Evolutionary conservation across 179 eudicot species (phyloP).

Genomic region (Dionaea muscipula): DNA sequence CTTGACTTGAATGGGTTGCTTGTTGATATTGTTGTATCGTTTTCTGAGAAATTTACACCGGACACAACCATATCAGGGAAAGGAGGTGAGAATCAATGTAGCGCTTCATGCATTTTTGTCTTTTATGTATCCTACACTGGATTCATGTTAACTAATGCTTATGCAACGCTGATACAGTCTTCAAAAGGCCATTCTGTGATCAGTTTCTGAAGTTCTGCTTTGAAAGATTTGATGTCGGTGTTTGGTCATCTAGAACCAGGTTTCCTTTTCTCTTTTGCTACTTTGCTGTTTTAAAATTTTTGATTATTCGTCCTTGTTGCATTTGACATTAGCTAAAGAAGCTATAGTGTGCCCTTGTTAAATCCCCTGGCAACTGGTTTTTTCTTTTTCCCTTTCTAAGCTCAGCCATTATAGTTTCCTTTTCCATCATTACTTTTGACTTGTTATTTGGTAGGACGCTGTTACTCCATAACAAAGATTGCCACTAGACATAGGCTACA

Average conservation of each 20-base stretch:
- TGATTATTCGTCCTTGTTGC: slow-evolving; percentile 3
- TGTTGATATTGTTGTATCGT: slow-evolving; percentile 38
- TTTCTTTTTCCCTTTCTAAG: too few relatives aligned
- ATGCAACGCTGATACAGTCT: slow-evolving; percentile 35
- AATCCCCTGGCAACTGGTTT: background rate
- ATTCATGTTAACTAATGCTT: background rate
- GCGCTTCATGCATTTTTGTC: background rate
- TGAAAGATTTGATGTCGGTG: slow-evolving; percentile 48
- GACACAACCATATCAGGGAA: slow-evolving; percentile 35
- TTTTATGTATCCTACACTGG: background rate
- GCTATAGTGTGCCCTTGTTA: background rate
- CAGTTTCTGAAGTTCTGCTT: slow-evolving; percentile 69
- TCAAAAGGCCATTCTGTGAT: slow-evolving; percentile 64
- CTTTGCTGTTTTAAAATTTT: background rate
- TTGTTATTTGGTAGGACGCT: too few relatives aligned
- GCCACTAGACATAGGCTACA: background rate
- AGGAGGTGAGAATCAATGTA: slow-evolving; percentile 31
- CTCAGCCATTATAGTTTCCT: too few relatives aligned
- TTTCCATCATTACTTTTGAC: too few relatives aligned
- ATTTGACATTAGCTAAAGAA: background rate
- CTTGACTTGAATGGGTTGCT: slow-evolving; percentile 75
- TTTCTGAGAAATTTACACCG: slow-evolving; percentile 48
- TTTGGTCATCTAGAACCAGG: slow-evolving; percentile 71
- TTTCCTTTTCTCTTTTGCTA: slow-evolving; percentile 16
- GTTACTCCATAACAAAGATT: too few relatives aligned